Evolutionary conservation across 1,139 yeast species (phyloP).

Genomic region (Maudiozyma humilis): DNA sequence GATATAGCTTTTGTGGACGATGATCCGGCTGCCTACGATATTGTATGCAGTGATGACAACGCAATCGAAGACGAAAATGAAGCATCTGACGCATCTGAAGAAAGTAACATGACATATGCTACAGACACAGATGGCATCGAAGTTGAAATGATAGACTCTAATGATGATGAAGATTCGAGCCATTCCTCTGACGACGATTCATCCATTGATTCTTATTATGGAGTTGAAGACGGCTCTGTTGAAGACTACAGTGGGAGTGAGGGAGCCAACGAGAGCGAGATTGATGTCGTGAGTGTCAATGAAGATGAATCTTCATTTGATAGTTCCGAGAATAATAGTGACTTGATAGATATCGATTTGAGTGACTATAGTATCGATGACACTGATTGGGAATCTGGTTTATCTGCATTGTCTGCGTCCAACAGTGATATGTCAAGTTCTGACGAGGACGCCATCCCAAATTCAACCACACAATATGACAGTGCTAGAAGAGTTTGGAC

Average conservation of each 20-base stretch:
- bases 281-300: slow-evolving; percentile 33
- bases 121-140: slow-evolving; percentile 13
- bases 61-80: slow-evolving; percentile 21
- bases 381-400: slow-evolving; percentile 32
- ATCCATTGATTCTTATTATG: too few species aligned
- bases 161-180: not conserved
- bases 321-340: too few species aligned
- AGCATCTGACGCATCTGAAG: slow-evolving; percentile 26
- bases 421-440: slow-evolving; percentile 26
- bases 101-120: slow-evolving; percentile 8
- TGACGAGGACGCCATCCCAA: slow-evolving; percentile 11
- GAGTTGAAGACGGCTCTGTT: slow-evolving; percentile 19
- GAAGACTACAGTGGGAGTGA: slow-evolving; percentile 12
- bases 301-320: too few species aligned
- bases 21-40: slow-evolving; percentile 35
- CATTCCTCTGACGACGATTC: not conserved
- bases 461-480: too few species aligned
- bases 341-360: slow-evolving; percentile 28
- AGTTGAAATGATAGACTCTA: slow-evolving; percentile 21
- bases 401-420: slow-evolving; percentile 28
- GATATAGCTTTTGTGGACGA: slow-evolving; percentile 35
- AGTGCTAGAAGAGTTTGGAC: slow-evolving; percentile 26
- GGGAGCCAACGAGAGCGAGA: slow-evolving; percentile 15
- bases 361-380: slow-evolving; percentile 33
- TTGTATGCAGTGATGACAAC: slow-evolving; percentile 36